These are phyloP conservation scores for Ilyonectria destructans DNA, from an alignment of 2,329 filamentous ascomycete genomes.

Conservation along the genomic window DNA sequence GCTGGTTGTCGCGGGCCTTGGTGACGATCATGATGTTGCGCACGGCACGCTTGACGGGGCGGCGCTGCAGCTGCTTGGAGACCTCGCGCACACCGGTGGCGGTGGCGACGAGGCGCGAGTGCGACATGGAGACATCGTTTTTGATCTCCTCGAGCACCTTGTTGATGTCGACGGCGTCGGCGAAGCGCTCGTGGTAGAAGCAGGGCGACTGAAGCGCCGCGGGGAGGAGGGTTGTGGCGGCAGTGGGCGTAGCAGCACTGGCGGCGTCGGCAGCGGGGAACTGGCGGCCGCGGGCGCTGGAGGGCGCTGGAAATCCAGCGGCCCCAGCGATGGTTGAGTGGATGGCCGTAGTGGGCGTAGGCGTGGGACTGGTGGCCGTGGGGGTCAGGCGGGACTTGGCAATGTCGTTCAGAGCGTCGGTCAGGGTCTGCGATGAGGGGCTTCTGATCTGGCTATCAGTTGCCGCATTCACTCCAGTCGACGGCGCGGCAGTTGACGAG, in stretches of 20 bases:
- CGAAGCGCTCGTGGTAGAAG: slow-evolving; percentile 98
- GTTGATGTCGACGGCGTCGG: slow-evolving; percentile 95
- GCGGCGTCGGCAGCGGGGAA: slow-evolving; percentile 3
- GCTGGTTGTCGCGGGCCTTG: slow-evolving; percentile 94
- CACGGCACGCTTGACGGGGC: slow-evolving; percentile 92
- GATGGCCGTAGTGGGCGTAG: slow-evolving; percentile 30
- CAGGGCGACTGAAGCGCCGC: slow-evolving; percentile 87
- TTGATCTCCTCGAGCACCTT: slow-evolving; percentile 96
- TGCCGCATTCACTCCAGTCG: background rate
- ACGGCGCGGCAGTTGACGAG: slow-evolving; percentile 9
- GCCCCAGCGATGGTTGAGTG: slow-evolving; percentile 28
- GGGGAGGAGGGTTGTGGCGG: slow-evolving; percentile 36
- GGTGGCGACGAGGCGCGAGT: slow-evolving; percentile 94
- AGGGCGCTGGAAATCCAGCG: slow-evolving; percentile 34
- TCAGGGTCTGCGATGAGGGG: slow-evolving; percentile 74
- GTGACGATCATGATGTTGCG: slow-evolving; percentile 98
- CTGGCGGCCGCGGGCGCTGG: slow-evolving; percentile 15
- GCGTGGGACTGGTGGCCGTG: slow-evolving; percentile 28
- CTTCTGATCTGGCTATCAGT: slow-evolving; percentile 10
- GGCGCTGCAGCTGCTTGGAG: slow-evolving; percentile 92
- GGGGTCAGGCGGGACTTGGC: slow-evolving; percentile 59
- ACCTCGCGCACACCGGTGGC: slow-evolving; percentile 96
- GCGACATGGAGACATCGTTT: slow-evolving; percentile 90
- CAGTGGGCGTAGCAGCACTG: slow-evolving; percentile 32
- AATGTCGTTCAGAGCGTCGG: slow-evolving; percentile 72